Evolutionary conservation across 495 filamentous ascomycete species (phyloP).

Genomic region (Friedmanniomyces endolithicus): DNA sequence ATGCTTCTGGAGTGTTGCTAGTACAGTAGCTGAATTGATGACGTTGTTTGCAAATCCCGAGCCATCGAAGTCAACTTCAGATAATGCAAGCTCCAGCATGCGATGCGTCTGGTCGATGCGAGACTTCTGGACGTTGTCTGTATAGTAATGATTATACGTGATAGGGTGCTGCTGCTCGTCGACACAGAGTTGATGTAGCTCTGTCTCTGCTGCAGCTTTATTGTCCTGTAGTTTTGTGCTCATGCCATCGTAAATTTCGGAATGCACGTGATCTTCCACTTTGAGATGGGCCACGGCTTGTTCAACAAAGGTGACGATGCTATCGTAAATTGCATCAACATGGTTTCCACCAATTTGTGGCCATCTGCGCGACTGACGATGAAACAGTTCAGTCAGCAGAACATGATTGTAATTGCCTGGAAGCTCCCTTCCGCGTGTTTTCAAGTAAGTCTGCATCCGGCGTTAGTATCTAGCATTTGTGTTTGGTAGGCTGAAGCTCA

Average conservation of each 20-base stretch:
- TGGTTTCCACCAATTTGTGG: conserved; percentile 26
- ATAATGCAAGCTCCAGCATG: neutral
- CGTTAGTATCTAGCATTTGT: neutral
- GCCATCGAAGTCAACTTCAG: neutral
- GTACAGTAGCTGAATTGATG: neutral
- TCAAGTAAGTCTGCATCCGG: conserved; percentile 21
- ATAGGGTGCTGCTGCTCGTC: conserved; percentile 9
- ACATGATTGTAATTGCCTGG: conserved; percentile 43
- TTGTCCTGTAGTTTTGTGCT: conserved; percentile 4
- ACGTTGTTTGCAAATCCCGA: neutral
- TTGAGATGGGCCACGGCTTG: conserved; percentile 11
- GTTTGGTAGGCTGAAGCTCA: neutral
- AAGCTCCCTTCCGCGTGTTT: conserved; percentile 33
- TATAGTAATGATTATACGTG: conserved; percentile 21
- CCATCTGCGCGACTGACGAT: conserved; percentile 12
- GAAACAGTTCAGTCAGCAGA: conserved; percentile 30
- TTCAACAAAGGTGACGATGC: conserved; percentile 15
- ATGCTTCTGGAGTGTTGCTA: conserved; percentile 1
- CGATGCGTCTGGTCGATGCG: neutral
- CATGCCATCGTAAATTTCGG: conserved; percentile 35
- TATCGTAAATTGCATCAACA: conserved; percentile 5
- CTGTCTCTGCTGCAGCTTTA: too few relatives aligned
- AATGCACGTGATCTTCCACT: conserved; percentile 23
- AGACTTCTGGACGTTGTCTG: conserved; percentile 15
- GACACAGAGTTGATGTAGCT: conserved; percentile 7